Base-by-base conservation (phyloP, 305 asterid genomes). In the Stenogyne calaminthoides region DNA sequence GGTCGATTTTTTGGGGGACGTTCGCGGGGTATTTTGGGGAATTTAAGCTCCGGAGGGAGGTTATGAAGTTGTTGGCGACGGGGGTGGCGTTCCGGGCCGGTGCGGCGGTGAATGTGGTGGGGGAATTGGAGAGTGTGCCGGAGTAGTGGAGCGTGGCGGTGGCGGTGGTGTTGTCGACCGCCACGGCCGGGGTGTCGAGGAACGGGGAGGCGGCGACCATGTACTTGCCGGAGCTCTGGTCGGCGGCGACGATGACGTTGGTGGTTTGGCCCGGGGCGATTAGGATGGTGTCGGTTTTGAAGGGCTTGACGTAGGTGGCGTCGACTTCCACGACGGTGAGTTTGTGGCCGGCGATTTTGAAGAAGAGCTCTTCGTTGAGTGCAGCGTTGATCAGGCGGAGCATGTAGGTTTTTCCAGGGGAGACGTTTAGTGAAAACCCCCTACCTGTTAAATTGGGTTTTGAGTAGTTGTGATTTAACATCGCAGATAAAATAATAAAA, bases 181-280 rank as follows among this genome's bases (percentile, higher is more conserved):
- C 89, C 36, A 87, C 85, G 2, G 12, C 20, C 0, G 62, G 81
- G 4, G 86, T 81, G 86, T 84, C 88, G 67, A 82, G 52, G 82
- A 87, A 87, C 2, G 89, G 74, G 18, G 89, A 79, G 1, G 87
- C 88, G 0, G 86, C 85, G 20, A 87, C 75, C 88, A 83, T 63
- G 86, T 82, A 87, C 61, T 71, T 82, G 12, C 91, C 91, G 29
- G 62, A 56, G 56, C 76, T 68, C 66, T 77, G 79, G 34, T 76
- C 72, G 11, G 91, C 86, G 3, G 83, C 34, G 18, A 87, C 72
- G 44, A 87, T 15, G 7, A 83, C 86, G 64, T 73, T 79, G 51
- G 91, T 84, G 77, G 91, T 87, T 40, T 84, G 91, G 11, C 91
- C 91, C 0, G 91, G 91, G 14, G 89, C 80, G 47, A 86, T 68